phyloP scores from a whole-genome alignment of 2,329 filamentous ascomycete species.

The Cladophialophora bantiana region DNA sequence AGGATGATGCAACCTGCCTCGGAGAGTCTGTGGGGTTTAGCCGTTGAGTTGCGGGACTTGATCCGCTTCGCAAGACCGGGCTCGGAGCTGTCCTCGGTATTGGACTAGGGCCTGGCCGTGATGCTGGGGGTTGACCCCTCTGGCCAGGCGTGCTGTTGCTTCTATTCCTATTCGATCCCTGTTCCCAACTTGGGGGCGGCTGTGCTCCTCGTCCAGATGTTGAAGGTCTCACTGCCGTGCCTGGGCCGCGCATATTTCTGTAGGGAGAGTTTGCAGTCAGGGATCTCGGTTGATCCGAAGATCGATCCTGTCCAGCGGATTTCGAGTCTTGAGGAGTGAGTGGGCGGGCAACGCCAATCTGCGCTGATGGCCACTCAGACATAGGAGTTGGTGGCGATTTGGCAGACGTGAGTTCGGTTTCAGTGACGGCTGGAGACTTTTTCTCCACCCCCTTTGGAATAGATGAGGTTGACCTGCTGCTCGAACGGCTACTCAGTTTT shows the following conservation, averaged over 20 bases:
- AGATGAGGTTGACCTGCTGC: slow-evolving; percentile 35
- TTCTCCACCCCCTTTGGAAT: slow-evolving; percentile 22
- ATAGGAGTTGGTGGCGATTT: slow-evolving; percentile 30
- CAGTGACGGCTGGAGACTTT: slow-evolving; percentile 24
- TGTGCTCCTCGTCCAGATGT: slow-evolving; percentile 27
- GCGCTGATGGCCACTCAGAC: slow-evolving; percentile 32
- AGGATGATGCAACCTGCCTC: slow-evolving; percentile 5
- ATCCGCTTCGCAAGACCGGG: slow-evolving; percentile 27
- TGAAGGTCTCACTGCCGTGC: slow-evolving; percentile 10
- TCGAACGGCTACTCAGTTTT: slow-evolving; percentile 38
- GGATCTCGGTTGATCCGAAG: slow-evolving; percentile 18
- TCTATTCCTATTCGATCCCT: slow-evolving; percentile 20
- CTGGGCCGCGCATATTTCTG: slow-evolving; percentile 34
- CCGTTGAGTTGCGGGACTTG: slow-evolving; percentile 17
- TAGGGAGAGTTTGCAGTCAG: slow-evolving; percentile 26
- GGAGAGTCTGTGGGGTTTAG: slow-evolving; percentile 11
- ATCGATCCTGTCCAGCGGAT: slow-evolving; percentile 2
- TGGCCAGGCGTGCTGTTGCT: slow-evolving; percentile 30
- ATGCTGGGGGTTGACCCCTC: slow-evolving; percentile 24
- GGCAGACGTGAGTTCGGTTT: slow-evolving; percentile 28
- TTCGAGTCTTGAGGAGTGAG: slow-evolving; percentile 30
- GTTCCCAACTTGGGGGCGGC: slow-evolving; percentile 21
- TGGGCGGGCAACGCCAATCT: slow-evolving; percentile 36
- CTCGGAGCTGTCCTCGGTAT: slow-evolving; percentile 22
- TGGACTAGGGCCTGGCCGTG: slow-evolving; percentile 31